Base-by-base conservation (phyloP, 1,139 yeast genomes). In the Geotrichum klebahnii region DNA sequence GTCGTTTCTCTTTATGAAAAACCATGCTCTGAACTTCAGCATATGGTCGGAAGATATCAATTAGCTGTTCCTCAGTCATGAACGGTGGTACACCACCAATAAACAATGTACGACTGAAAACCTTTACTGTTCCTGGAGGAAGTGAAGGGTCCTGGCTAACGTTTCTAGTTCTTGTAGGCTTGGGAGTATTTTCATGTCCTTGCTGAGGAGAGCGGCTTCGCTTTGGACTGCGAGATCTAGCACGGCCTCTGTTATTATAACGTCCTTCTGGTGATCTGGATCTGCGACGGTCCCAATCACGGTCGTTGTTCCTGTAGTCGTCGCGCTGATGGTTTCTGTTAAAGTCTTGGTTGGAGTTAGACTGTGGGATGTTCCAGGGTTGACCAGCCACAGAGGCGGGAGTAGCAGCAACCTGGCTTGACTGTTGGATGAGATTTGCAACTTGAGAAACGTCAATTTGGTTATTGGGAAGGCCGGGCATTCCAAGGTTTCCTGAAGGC, bases 11-110 rank as follows among this genome's bases (percentile, higher is more conserved):
- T 59, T 81, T 79, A 70, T 90, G 88, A 62, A 89, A 73, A 50
- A 90, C 87, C 35, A 88, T 85, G 55, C 95, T 84, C 70, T 92
- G 98, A 22, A 90, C 95, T 62, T 85, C 94, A n/a, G 95, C 97
- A 65, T 74, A 85, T n/a, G 96, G 95, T 63, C 83, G 79, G 60
- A 92, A 76, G 34, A 65, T 59, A 16, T 64, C 61, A 2, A 83
- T 78, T 44, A 92, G 74, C 51, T 82, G 84, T 53, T 74, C 71
- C 61, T 90, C 95, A 57, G 79, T 82, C 90, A 88, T 89, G 55
- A 78, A 73, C 55, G 80, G 79, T 20, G 96, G 94, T 40, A 92
- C 89, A 62, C 97, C 97, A 48, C 98, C 98, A 55, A 92, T 80
- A 63, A 92, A 92, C 53, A 92, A 73, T 0, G 98, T 92, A 70